Conservation (phyloP, 805 yeast species). For the Yarrowia porcina region DNA sequence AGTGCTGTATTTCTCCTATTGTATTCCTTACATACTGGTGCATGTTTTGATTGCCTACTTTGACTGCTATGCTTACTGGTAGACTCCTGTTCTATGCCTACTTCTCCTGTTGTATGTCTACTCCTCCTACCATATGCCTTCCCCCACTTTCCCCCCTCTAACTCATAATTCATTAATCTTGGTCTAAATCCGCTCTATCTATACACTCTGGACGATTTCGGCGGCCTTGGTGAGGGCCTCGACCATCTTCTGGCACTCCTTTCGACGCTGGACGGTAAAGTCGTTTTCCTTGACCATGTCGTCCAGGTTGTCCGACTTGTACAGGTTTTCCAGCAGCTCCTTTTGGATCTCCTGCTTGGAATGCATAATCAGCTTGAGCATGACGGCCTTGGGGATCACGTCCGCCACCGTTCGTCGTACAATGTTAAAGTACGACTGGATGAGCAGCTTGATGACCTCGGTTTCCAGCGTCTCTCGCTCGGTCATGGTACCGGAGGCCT, state of each 20-base stretch:
- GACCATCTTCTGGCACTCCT: constrained; percentile 93
- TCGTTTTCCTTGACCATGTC: constrained; percentile 89
- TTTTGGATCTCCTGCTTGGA: constrained; percentile 88
- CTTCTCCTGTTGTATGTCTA: no score
- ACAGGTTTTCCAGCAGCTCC: constrained; percentile 81
- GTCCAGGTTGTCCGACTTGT: constrained; percentile 63
- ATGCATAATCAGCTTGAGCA: constrained; percentile 82
- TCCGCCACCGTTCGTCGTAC: constrained; percentile 93
- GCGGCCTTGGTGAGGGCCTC: constrained; percentile 85
- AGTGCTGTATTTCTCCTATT: no score
- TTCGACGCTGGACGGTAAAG: constrained; percentile 85
- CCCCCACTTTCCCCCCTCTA: not conserved
- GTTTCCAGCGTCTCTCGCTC: constrained; percentile 97
- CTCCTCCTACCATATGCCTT: no score
- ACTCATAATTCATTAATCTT: constrained; percentile 20
- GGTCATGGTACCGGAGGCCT: constrained; percentile 88
- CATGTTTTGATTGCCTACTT: no score
- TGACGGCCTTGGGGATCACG: constrained; percentile 89
- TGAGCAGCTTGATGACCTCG: constrained; percentile 90
- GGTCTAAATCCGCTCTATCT: constrained; percentile 6
- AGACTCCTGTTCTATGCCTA: no score
- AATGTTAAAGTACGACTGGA: constrained; percentile 84
- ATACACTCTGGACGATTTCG: constrained; percentile 79
- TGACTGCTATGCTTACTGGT: no score
- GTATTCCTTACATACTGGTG: no score